These are phyloP conservation scores for Helotiales sp. DNA, from an alignment of 2,329 filamentous ascomycete genomes.

Conservation along the genomic window DNA sequence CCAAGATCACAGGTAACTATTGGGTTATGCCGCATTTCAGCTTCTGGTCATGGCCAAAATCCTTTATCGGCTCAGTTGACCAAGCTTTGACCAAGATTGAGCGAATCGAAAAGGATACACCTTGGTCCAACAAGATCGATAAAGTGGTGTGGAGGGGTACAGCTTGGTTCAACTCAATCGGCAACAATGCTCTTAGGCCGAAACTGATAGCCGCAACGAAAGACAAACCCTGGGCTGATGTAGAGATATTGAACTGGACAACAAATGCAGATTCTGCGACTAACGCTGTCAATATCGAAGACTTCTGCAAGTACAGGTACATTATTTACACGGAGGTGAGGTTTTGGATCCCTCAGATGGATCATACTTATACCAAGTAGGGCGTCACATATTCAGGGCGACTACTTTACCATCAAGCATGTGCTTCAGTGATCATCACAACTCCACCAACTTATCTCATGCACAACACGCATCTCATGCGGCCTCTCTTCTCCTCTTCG, in stretches of 20 bases:
- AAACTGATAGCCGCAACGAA: constrained; percentile 26
- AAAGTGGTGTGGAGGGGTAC: constrained; percentile 54
- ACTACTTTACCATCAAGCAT: constrained; percentile 52
- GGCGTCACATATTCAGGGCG: constrained; percentile 54
- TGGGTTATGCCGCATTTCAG: constrained; percentile 58
- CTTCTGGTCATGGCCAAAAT: constrained; percentile 54
- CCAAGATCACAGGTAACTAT: constrained; percentile 37
- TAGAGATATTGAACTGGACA: constrained; percentile 40
- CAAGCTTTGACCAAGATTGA: constrained; percentile 41
- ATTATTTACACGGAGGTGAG: constrained; percentile 50
- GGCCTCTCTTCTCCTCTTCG: constrained; percentile 43
- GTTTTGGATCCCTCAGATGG: neutral
- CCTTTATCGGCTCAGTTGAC: constrained; percentile 47
- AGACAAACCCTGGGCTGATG: constrained; percentile 48
- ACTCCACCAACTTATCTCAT: constrained; percentile 50
- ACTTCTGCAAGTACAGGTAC: constrained; percentile 53
- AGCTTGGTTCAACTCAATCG: constrained; percentile 43
- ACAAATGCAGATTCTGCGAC: constrained; percentile 36
- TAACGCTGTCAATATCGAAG: constrained; percentile 49
- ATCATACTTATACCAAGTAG: constrained; percentile 11
- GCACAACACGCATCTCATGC: constrained; percentile 49
- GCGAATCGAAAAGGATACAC: constrained; percentile 36
- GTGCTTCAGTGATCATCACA: constrained; percentile 47
- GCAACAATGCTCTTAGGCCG: constrained; percentile 28
- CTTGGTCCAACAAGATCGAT: constrained; percentile 39